A percentile compares a stretch with the other conserved stretches of the same genome.
Evolutionary conservation across 2,329 filamentous ascomycete species (phyloP).

Genomic region (Colletotrichum liaoningense): DNA sequence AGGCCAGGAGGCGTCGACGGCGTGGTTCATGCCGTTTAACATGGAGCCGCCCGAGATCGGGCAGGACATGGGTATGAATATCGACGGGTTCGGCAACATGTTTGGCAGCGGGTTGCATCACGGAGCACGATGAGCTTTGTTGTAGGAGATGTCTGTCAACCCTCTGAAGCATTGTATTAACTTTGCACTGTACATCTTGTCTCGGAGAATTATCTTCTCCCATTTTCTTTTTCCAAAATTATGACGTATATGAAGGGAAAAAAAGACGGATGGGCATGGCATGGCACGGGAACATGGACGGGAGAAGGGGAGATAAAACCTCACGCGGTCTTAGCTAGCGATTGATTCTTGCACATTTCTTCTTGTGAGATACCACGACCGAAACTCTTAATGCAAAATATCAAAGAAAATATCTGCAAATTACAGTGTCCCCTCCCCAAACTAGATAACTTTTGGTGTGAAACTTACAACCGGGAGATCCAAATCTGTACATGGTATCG

Average conservation of each 20-base stretch:
- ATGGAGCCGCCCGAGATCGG: slow-evolving; percentile 78
- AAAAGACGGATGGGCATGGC: neutral
- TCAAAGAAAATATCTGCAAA: neutral
- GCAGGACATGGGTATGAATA: slow-evolving; percentile 57
- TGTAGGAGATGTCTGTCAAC: too few species aligned
- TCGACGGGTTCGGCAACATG: slow-evolving; percentile 62
- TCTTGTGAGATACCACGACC: slow-evolving; percentile 22
- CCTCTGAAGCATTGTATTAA: slow-evolving; percentile 1
- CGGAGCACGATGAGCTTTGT: slow-evolving; percentile 20
- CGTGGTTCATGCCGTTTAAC: slow-evolving; percentile 95
- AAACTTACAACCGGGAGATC: neutral
- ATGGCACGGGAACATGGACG: slow-evolving; percentile 2
- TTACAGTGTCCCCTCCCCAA: neutral
- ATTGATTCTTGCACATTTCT: slow-evolving; percentile 5
- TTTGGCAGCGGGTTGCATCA: slow-evolving; percentile 53
- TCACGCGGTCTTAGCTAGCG: slow-evolving; percentile 3
- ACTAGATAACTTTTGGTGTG: neutral
- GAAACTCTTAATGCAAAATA: slow-evolving; percentile 9
- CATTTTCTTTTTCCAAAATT: neutral
- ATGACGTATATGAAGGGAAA: slow-evolving; percentile 15
- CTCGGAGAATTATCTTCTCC: neutral
- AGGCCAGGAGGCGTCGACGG: slow-evolving; percentile 66
- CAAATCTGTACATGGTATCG: slow-evolving; percentile 29
- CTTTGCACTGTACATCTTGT: slow-evolving; percentile 11
- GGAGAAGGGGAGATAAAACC: neutral